Conservation (phyloP, 805 yeast genomes). For the Lipomyces chichibuensis region DNA sequence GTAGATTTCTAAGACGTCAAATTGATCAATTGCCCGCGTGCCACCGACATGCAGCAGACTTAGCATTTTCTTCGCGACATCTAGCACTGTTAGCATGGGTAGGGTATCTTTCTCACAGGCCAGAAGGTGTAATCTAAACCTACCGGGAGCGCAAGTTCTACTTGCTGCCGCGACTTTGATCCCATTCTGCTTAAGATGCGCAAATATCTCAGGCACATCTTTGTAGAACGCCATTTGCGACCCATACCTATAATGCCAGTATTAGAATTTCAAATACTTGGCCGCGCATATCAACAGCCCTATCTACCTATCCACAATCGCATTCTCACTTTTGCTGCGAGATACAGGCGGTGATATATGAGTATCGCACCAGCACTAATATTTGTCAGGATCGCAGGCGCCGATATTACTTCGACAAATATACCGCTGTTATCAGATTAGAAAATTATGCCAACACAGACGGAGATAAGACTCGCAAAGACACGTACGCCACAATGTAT, state of each 20-base stretch:
- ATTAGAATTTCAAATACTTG: background rate
- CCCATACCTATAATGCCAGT: conserved; percentile 46
- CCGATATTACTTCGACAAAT: conserved; percentile 1
- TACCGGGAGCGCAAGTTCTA: conserved; percentile 74
- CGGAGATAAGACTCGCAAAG: background rate
- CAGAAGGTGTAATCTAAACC: background rate
- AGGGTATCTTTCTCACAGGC: conserved; percentile 16
- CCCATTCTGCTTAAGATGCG: conserved; percentile 52
- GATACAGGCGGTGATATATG: conserved; percentile 63
- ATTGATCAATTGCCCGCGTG: conserved; percentile 55
- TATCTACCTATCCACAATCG: conserved; percentile 51
- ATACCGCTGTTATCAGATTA: conserved; percentile 21
- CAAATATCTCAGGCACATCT: conserved; percentile 69
- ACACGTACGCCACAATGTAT: conserved; percentile 71
- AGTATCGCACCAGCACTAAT: conserved; percentile 73
- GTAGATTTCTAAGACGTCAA: conserved; percentile 71
- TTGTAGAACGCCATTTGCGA: conserved; percentile 59
- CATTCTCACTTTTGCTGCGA: conserved; percentile 42
- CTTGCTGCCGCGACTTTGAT: conserved; percentile 71
- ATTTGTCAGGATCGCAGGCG: background rate
- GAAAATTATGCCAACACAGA: background rate
- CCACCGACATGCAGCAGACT: conserved; percentile 56
- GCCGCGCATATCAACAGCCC: too few relatives aligned
- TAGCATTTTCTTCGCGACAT: conserved; percentile 65
- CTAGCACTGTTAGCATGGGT: background rate